Conservation (phyloP, 495 filamentous ascomycete species). For the Neurospora pannonica region DNA sequence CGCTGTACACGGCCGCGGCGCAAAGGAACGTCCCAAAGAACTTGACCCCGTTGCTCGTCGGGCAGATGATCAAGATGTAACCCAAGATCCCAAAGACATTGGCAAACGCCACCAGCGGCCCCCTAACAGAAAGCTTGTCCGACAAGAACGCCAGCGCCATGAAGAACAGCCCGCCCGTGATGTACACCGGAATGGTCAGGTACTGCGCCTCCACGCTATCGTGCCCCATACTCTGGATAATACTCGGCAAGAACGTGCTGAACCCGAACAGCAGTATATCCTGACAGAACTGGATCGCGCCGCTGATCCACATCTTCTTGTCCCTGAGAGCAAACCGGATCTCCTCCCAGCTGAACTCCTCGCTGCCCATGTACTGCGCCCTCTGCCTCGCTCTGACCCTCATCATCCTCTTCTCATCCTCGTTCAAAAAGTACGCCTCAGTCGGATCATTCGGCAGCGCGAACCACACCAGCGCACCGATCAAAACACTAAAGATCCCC, state of each 20-base stretch:
- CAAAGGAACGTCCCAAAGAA: slow-evolving; percentile 50
- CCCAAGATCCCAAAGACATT: slow-evolving; percentile 42
- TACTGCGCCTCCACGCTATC: slow-evolving; percentile 34
- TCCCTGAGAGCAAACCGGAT: slow-evolving; percentile 33
- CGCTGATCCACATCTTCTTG: slow-evolving; percentile 29
- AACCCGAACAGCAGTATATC: slow-evolving; percentile 50
- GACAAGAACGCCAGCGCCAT: slow-evolving; percentile 35
- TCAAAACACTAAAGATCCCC: slow-evolving; percentile 58
- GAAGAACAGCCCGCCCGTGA: slow-evolving; percentile 29
- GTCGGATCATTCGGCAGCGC: slow-evolving; percentile 43
- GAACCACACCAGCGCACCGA: slow-evolving; percentile 55
- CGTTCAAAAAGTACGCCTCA: slow-evolving; percentile 37
- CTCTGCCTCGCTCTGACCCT: slow-evolving; percentile 25
- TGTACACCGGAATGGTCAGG: slow-evolving; percentile 32
- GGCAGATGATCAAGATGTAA: slow-evolving; percentile 40
- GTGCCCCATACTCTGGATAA: slow-evolving; percentile 44
- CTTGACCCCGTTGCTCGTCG: slow-evolving; percentile 27
- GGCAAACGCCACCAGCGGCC: slow-evolving; percentile 30
- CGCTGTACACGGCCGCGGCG: slow-evolving; percentile 41
- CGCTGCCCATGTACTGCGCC: slow-evolving; percentile 37
- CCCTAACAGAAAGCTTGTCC: slow-evolving; percentile 19
- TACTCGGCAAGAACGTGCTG: slow-evolving; percentile 50
- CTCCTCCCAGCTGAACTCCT: slow-evolving; percentile 42
- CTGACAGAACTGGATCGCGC: slow-evolving; percentile 40
- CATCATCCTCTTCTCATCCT: slow-evolving; percentile 44